Evolutionary conservation across 495 filamentous ascomycete genomes (phyloP), one percentile per base, ranked within the genome.

Genomic region (Xylaria bambusicola): DNA sequence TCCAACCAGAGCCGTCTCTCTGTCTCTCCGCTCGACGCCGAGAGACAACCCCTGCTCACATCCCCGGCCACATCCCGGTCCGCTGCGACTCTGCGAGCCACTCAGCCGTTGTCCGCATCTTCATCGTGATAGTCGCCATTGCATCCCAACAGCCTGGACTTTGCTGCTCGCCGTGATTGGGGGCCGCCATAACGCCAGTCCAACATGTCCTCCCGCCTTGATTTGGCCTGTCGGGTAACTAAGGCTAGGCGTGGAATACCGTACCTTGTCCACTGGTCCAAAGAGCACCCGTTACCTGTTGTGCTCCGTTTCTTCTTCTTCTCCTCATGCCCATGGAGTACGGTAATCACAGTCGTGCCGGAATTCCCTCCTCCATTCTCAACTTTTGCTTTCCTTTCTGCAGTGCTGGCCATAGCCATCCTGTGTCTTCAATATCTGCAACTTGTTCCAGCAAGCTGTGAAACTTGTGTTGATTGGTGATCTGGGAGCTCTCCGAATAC

Each of bases 1-100:
- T 33, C 67, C 67, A 70, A 70, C 62, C 65, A 66, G 33, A 61
- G n/a, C 29, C 36, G 24, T 24, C 61, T 61, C 60, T 60, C 65
- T 65, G 66, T 51, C 46, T 58, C 65, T 58, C 56, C 62, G 58
- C 55, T 62, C 56, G 61, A 53, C 45, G 61, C 62, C 62, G 59
- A 57, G 61, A 29, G 35, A n/a, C n/a, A 35, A 1, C n/a, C 52
- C 52, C 40, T 54, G 52, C 38, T 31, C 21, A 6, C 7, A 20
- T 17, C 8, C 52, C 52, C 38, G 26, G 36, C 17, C 50, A 38
- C 7, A 8, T 3, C 36, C 36, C 36, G 6, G 36, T 38, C n/a
- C 0, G 20, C 35, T 40, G 13, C 17, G 26, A n/a, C 36, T 17
- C 36, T 53, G 13, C 51, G 15, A 27, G 12, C 51, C 51, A 51